Evolutionary conservation across 352 stramenopile species (phyloP).

Genomic region (Phytophthora citricola): DNA sequence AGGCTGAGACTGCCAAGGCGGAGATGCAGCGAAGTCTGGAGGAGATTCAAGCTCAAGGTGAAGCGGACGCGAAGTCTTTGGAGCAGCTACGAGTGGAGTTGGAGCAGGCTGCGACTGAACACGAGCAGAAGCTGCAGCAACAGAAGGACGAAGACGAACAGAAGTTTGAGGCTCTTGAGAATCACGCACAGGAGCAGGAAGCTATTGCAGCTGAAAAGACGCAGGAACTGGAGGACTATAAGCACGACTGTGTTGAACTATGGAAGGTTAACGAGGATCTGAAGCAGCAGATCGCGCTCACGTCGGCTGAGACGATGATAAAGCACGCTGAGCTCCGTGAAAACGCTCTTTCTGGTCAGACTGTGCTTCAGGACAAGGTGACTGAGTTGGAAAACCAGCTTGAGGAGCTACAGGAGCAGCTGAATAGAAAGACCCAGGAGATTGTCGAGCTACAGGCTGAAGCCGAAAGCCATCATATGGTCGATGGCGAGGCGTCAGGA

Average conservation of each 20-base stretch:
- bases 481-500: slow-evolving; percentile 26
- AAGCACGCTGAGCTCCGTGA: slow-evolving; percentile 66
- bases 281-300: slow-evolving; percentile 73
- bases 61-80: slow-evolving; percentile 21
- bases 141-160: slow-evolving; percentile 23
- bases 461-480: slow-evolving; percentile 14
- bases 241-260: slow-evolving; percentile 79
- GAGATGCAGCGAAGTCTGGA: slow-evolving; percentile 34
- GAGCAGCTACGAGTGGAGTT: slow-evolving; percentile 31
- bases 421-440: slow-evolving; percentile 66
- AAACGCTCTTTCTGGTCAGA: slow-evolving; percentile 63
- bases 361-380: slow-evolving; percentile 57
- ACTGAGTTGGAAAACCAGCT: slow-evolving; percentile 67
- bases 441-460: slow-evolving; percentile 47
- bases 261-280: slow-evolving; percentile 84
- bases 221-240: slow-evolving; percentile 77
- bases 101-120: slow-evolving; percentile 10
- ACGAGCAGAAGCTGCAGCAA: slow-evolving; percentile 37
- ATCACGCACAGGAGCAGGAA: slow-evolving; percentile 36
- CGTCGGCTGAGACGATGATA: slow-evolving; percentile 62
- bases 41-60: slow-evolving; percentile 35
- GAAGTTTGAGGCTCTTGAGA: slow-evolving; percentile 26
- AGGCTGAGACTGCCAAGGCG: slow-evolving; percentile 13
- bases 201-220: slow-evolving; percentile 40
- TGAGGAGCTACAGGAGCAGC: slow-evolving; percentile 64